Evolutionary conservation across 225 moss, liverwort and hornwort species (phyloP).

Genomic region (Straminergon stramineum): DNA sequence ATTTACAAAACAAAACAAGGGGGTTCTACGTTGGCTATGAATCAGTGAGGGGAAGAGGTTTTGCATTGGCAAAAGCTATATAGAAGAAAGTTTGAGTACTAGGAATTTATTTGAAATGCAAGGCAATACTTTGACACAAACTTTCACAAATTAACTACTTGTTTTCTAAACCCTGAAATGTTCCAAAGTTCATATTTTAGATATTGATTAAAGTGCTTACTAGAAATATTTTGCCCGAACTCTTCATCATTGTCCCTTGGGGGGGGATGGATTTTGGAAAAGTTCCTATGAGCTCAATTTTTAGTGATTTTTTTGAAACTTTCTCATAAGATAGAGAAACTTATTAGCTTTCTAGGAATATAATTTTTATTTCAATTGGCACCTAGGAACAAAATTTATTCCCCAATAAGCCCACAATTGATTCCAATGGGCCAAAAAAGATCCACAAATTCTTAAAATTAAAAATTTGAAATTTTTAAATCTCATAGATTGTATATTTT

Average conservation of each 20-base stretch:
- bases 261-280: too few relatives aligned
- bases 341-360: too few relatives aligned
- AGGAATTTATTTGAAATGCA: background rate
- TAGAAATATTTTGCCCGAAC: rapidly evolving
- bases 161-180: background rate
- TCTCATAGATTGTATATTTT: too few relatives aligned
- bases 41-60: rapidly evolving
- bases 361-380: background rate
- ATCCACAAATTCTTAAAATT: background rate
- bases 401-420: background rate
- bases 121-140: background rate
- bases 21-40: too few relatives aligned
- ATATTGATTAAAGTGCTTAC: background rate
- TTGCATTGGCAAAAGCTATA: background rate
- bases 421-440: background rate
- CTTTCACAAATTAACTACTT: background rate
- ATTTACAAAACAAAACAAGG: background rate
- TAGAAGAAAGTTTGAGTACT: background rate
- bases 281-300: too few relatives aligned
- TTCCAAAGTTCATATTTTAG: background rate
- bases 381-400: rapidly evolving
- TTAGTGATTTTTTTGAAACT: too few relatives aligned
- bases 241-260: background rate
- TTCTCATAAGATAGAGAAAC: too few relatives aligned
- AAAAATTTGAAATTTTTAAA: too few relatives aligned